Evolutionary conservation across 2,329 filamentous ascomycete genomes (phyloP), one percentile per base, ranked within the genome.

Genomic region (Fusarium tanahbumbuense): DNA sequence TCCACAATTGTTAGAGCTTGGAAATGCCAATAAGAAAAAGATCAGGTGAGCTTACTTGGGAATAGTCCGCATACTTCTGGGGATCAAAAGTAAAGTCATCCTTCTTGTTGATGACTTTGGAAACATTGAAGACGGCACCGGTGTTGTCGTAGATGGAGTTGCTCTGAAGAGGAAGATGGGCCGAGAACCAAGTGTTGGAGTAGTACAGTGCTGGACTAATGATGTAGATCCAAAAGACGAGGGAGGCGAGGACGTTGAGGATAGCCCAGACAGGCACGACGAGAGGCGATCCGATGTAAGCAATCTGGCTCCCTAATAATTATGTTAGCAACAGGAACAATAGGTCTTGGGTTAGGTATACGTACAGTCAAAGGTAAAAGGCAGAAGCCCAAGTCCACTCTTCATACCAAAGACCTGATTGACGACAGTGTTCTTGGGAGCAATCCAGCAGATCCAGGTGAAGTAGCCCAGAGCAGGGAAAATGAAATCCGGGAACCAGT

Each of bases 101-200:
- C 11, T 81, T 80, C 23, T 81, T 80, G 23, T 81, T 79, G 61
- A 88, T 81, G 16, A 88, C 85, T 4, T 77, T 77, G 1, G 80
- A 78, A 0, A 84, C 83, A 42, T 88, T 81, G 68, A 88, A 88
- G 0, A 78, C 61, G 6, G 79, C 68, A 0, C 83, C 86, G 0
- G 79, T 85, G 45, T 87, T 86, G 73, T 88, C 87, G 52, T 83
- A 88, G 10, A 83, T 85, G 15, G 83, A 81, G n/a, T 85, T 81
- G 32, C 83, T 84, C 25, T 84, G 82, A 37, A 87, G 79, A 0
- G 87, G 86, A 15, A 88, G 75, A 54, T 87, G 86, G 1, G 84
- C 82, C 0, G 85, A 84, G 56, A 82, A 79, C 84, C 84, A 86
- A 0, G 81, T 83, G 68, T 85, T 85, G 5, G 80, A 81, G 61